phyloP scores from a whole-genome alignment of 148 eudicot genomes.

The Amaranthus hypochondriacus region DNA sequence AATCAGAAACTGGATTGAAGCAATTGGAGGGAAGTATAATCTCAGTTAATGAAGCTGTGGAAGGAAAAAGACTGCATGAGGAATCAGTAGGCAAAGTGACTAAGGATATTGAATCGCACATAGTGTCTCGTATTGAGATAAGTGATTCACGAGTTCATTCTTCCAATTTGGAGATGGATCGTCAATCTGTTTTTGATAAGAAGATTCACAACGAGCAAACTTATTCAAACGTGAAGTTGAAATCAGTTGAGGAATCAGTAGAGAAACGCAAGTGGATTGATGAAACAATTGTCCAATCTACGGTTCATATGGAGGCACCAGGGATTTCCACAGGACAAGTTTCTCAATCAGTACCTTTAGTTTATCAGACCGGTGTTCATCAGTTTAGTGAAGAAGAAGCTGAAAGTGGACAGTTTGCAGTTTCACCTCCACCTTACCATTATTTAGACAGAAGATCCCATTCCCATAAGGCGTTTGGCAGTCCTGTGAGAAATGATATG shows the following conservation, averaged over 20 bases:
- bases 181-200: constrained; percentile 30
- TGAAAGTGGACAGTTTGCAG: constrained; percentile 25
- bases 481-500: constrained; percentile 22
- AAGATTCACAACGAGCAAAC: constrained; percentile 28
- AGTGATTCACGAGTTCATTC: constrained; percentile 20
- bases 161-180: constrained; percentile 9
- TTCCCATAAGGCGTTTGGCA: constrained; percentile 18
- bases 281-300: constrained; percentile 17
- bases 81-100: constrained; percentile 18
- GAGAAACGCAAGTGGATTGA: constrained; percentile 29
- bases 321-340: constrained; percentile 25
- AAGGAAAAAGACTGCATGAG: constrained; percentile 22
- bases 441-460: constrained; percentile 15
- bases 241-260: constrained; percentile 31
- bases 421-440: constrained; percentile 32
- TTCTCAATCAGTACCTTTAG: constrained; percentile 23
- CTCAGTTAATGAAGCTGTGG: constrained; percentile 23
- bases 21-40: constrained; percentile 28
- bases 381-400: constrained; percentile 21
- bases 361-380: constrained; percentile 27
- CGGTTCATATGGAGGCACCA: constrained; percentile 23
- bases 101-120: constrained; percentile 27
- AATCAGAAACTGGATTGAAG: constrained; percentile 31
- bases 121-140: constrained; percentile 24
- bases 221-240: constrained; percentile 29